These are phyloP conservation scores for Lupinus albus DNA, from an alignment of 306 rosid genomes.

Conservation along the genomic window DNA sequence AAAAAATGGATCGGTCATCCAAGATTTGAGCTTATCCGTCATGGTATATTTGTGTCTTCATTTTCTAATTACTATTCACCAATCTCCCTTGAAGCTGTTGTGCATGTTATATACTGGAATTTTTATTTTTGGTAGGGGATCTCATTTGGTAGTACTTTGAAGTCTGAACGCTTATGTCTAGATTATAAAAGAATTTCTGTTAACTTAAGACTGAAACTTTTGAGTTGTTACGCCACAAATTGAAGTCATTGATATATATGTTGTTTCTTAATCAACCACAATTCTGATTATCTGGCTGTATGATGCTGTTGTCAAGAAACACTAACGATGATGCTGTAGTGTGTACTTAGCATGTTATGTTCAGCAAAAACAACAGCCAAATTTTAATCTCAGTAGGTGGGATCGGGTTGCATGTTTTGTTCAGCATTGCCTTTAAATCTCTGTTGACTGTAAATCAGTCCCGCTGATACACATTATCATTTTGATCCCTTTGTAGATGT, in stretches of 20 bases:
- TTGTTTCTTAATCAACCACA: conserved; percentile 19
- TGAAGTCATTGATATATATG: conserved; percentile 11
- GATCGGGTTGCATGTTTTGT: conserved; percentile 2
- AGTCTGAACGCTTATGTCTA: conserved; percentile 25
- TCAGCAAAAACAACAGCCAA: too few species aligned
- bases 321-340: conserved; percentile 19
- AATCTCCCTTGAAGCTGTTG: not conserved
- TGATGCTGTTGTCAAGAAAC: conserved; percentile 9
- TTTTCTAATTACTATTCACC: too few species aligned
- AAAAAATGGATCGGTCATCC: conserved; percentile 95
- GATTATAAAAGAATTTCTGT: conserved; percentile 25
- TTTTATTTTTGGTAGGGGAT: not conserved
- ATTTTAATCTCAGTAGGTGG: too few species aligned
- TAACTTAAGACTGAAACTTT: conserved; percentile 21
- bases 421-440: conserved; percentile 27
- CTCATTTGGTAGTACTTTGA: not conserved
- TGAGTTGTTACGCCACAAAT: conserved; percentile 16
- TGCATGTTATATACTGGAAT: conserved; percentile 15
- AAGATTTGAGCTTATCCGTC: conserved; percentile 95
- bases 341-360: conserved; percentile 15
- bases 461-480: conserved; percentile 33
- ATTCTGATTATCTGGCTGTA: conserved; percentile 4
- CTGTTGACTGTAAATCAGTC: not conserved
- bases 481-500: conserved; percentile 59
- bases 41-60: conserved; percentile 58